Base-by-base conservation (phyloP, 2,329 filamentous ascomycete genomes). In the Teratosphaeria destructans region DNA sequence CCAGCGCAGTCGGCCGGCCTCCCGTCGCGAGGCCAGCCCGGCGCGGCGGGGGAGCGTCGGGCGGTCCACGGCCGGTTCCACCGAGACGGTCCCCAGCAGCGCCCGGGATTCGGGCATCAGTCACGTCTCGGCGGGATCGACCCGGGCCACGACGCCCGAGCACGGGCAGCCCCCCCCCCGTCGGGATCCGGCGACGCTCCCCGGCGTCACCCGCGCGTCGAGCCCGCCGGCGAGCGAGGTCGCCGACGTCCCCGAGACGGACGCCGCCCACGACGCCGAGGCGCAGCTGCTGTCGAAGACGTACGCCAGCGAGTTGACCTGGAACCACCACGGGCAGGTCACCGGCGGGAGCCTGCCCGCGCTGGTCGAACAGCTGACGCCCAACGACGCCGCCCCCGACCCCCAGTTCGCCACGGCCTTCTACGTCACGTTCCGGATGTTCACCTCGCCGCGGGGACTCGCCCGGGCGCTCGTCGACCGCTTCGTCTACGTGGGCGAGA, bases 241-340 rank as follows among this genome's bases (percentile, higher is more conserved):
- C 27, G 55, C 11, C 5, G 55, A 47, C 11, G 12, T 23, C 3
- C 43, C 43, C 14, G 55, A 56, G 37, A 84, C 81, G 3, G 90
- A 95, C 59, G 90, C 93, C 60, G 79, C 82, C 12, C 86, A 90
- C 39, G 91, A 95, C 55, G 84, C 87, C 0, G 93, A 96, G 71
- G 87, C 84, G 4, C 87, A 87, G 68, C 78, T 96, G n/a, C 78
- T 96, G n/a, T 89, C 92, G 71, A 95, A 88, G 75, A 96, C 92
- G 0, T 96, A 84, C 69, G 90, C 90, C 0, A 89, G 96, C 69
- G 93, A 99, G 71, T 81, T 99, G 55, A 85, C 96, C 69, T 88
- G 89, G 72, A 96, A 95, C 77, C 95, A 95, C 73, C 93, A 97
- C 66, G 92, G 93, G 1, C 89, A 95, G 63, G 87, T 99, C n/a